Evolutionary conservation across 495 filamentous ascomycete species (phyloP).

Genomic region (Penicillium bovifimosum): DNA sequence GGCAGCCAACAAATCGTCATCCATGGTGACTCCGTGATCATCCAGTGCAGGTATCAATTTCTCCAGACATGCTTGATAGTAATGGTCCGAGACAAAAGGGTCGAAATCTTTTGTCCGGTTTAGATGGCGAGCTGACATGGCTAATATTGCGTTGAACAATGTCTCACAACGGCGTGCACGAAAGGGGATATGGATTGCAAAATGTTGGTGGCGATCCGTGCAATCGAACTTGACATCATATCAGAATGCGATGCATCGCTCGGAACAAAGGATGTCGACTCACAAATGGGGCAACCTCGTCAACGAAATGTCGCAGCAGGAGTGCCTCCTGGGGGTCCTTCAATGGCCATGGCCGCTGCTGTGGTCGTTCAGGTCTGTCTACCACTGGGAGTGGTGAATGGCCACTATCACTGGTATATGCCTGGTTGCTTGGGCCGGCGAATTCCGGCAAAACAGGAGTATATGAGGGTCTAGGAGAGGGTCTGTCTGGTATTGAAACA

Average conservation of each 20-base stretch:
- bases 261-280: background rate
- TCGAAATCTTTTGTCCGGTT: constrained; percentile 44
- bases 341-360: constrained; percentile 16
- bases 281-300: constrained; percentile 21
- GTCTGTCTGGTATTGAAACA: background rate
- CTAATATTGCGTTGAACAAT: constrained; percentile 54
- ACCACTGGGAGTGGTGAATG: background rate
- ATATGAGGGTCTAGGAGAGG: background rate
- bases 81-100: constrained; percentile 40
- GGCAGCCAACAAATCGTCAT: constrained; percentile 55
- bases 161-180: constrained; percentile 45
- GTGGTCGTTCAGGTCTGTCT: background rate
- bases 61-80: constrained; percentile 47
- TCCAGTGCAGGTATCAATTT: constrained; percentile 45
- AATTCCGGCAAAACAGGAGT: background rate
- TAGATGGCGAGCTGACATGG: constrained; percentile 51
- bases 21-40: constrained; percentile 41
- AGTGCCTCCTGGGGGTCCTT: constrained; percentile 19
- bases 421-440: background rate
- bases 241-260: background rate
- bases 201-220: constrained; percentile 51
- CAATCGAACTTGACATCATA: constrained; percentile 46
- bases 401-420: background rate
- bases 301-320: constrained; percentile 21
- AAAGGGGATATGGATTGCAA: constrained; percentile 48